These are phyloP conservation scores for Acanthochlamys bracteata DNA, from an alignment of 106 monocot genomes.

Conservation along the genomic window DNA sequence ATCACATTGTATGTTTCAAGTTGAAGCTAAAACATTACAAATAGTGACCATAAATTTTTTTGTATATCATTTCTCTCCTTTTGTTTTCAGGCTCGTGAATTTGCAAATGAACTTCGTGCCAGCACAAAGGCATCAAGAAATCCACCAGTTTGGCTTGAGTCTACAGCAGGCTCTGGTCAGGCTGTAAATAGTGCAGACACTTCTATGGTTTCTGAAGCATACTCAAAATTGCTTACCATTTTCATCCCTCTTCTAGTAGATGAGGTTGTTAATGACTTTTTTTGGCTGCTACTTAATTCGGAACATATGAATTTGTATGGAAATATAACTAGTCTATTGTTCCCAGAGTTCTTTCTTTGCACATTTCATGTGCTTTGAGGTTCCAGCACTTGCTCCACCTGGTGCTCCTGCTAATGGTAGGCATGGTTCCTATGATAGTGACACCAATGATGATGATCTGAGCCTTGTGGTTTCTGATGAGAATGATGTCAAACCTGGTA, in stretches of 20 bases:
- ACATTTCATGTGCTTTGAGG: slow-evolving; percentile 99
- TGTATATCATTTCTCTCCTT: background rate
- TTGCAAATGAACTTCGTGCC: slow-evolving; percentile 99
- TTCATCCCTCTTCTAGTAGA: slow-evolving; percentile 99
- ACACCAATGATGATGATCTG: slow-evolving; percentile 60
- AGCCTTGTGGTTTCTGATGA: slow-evolving; percentile 83
- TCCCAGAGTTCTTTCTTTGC: slow-evolving; percentile 98
- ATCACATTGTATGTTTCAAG: background rate
- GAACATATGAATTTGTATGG: background rate
- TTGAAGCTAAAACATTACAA: background rate
- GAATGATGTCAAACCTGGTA: slow-evolving; percentile 61
- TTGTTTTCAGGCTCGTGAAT: slow-evolving; percentile 83
- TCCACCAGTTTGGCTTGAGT: slow-evolving; percentile 93
- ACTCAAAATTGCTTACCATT: slow-evolving; percentile 97
- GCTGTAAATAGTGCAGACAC: slow-evolving; percentile 61
- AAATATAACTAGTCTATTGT: slow-evolving; percentile 4
- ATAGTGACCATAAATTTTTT: background rate
- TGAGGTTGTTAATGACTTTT: slow-evolving; percentile 49
- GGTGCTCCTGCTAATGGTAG: slow-evolving; percentile 30
- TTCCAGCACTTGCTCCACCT: slow-evolving; percentile 71
- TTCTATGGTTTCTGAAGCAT: slow-evolving; percentile 94
- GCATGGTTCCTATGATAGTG: slow-evolving; percentile 26
- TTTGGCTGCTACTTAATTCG: background rate
- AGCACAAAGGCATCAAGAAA: slow-evolving; percentile 94
- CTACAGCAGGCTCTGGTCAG: slow-evolving; percentile 51